Evolutionary conservation across 228 moss, liverwort and hornwort genomes (phyloP).

Genomic region (Sphagnum magellanicum): DNA sequence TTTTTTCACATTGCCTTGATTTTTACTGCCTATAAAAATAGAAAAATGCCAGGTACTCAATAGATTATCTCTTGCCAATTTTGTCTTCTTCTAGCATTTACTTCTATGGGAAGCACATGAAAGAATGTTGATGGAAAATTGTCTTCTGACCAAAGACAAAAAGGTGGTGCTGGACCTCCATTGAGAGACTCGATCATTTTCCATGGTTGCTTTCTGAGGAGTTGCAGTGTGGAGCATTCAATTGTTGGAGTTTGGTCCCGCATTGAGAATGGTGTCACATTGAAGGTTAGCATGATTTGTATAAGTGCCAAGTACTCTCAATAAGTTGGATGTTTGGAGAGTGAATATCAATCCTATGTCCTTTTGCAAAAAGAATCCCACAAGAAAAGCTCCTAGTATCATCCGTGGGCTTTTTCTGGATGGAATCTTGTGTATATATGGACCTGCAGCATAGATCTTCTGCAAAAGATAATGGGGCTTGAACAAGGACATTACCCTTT

Average conservation of each 20-base stretch:
- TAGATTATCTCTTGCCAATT: no score
- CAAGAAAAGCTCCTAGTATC: no score
- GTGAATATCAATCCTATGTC: no score
- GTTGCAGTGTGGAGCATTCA: conserved; percentile 73
- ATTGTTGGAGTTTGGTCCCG: conserved; percentile 87
- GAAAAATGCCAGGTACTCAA: conserved; percentile 69
- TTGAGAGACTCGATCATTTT: conserved; percentile 79
- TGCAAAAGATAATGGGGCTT: background rate
- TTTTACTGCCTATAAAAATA: conserved; percentile 82
- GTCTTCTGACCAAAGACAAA: no score
- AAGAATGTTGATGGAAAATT: no score
- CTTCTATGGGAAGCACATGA: no score
- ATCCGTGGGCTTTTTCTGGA: no score
- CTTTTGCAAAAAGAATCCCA: no score
- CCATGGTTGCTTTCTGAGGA: conserved; percentile 76
- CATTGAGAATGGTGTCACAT: conserved; percentile 57
- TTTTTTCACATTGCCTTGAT: conserved; percentile 95
- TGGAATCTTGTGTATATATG: background rate
- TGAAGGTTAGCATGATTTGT: conserved; percentile 36
- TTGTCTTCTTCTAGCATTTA: no score
- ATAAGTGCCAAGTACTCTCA: background rate
- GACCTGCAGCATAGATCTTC: background rate
- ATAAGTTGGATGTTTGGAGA: no score
- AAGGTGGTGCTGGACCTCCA: conserved; percentile 11
- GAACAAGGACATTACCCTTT: background rate